Evolutionary conservation across 2,329 filamentous ascomycete species (phyloP).

Genomic region (Sclerotinia glacialis): DNA sequence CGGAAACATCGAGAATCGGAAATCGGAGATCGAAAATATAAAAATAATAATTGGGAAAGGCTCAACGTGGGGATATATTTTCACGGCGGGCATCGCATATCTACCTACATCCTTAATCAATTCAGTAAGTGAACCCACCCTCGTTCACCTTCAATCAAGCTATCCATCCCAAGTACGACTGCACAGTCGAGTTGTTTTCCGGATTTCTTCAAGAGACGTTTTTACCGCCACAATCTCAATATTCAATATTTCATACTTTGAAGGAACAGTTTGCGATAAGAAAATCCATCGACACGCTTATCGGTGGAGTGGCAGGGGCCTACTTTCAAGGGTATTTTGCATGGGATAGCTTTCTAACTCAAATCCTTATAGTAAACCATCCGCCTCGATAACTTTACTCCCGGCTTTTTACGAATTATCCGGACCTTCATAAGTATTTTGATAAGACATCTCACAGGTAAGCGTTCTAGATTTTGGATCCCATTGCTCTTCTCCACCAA

Average conservation of each 20-base stretch:
- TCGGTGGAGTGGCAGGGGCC: constrained; percentile 4
- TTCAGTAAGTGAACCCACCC: constrained; percentile 3
- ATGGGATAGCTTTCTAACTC: constrained; percentile 23
- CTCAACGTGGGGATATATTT: constrained; percentile 1
- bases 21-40: constrained; percentile 3
- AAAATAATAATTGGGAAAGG: constrained; percentile 2
- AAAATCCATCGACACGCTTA: constrained; percentile 5
- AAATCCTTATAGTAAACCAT: constrained; percentile 27
- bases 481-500: constrained; percentile 22
- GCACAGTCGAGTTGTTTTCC: neutral
- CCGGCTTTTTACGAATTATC: neutral
- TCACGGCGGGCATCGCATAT: constrained; percentile 3
- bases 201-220: neutral
- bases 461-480: constrained; percentile 28
- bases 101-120: neutral
- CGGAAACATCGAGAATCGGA: constrained; percentile 3
- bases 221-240: neutral
- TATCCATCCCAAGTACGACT: neutral
- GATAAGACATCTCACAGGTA: constrained; percentile 26
- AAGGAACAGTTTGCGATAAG: constrained; percentile 11
- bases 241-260: neutral
- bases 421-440: neutral
- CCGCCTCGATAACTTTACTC: neutral
- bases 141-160: neutral
- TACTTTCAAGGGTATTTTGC: neutral